Evolutionary conservation across 1,284 basidiomycete genomes (phyloP).

Genomic region (Naganishia cerealis): DNA sequence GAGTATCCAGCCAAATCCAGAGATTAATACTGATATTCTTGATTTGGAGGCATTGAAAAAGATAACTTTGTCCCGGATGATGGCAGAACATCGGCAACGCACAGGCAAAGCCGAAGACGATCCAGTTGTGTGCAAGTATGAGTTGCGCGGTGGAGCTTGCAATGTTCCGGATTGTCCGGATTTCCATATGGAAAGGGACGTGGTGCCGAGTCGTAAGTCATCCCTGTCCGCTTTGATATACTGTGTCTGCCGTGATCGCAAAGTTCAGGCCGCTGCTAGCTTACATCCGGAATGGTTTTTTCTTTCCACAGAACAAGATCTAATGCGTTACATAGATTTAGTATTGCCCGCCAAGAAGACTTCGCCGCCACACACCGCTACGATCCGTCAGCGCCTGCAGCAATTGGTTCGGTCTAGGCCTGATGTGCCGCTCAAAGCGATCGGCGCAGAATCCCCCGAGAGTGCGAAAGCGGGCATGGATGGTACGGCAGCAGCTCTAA

Average conservation of each 20-base stretch:
- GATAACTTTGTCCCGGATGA: conserved; percentile 21
- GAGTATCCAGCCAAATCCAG: conserved; percentile 2
- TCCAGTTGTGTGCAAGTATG: conserved; percentile 28
- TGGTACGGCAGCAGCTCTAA: conserved; percentile 3
- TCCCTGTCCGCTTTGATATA: background rate
- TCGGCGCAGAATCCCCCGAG: background rate
- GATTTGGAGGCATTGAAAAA: conserved; percentile 25
- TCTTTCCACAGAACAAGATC: conserved; percentile 15
- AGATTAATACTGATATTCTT: conserved; percentile 26
- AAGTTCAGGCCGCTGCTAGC: conserved; percentile 9
- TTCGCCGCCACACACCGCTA: background rate
- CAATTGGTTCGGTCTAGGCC: conserved; percentile 22
- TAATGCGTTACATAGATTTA: conserved; percentile 23
- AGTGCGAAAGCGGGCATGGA: background rate
- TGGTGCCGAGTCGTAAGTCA: conserved; percentile 25
- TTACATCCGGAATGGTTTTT: background rate
- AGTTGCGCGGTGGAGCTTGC: conserved; percentile 22
- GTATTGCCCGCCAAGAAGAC: conserved; percentile 15
- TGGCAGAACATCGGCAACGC: conserved; percentile 20
- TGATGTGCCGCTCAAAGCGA: conserved; percentile 10
- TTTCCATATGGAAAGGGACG: conserved; percentile 22
- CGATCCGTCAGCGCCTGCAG: conserved; percentile 11
- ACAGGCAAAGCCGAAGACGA: conserved; percentile 21
- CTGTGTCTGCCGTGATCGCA: background rate
- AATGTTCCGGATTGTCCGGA: conserved; percentile 24